These are phyloP conservation scores for Talaromyces wortmannii DNA, from an alignment of 495 filamentous ascomycete species.

Conservation along the genomic window DNA sequence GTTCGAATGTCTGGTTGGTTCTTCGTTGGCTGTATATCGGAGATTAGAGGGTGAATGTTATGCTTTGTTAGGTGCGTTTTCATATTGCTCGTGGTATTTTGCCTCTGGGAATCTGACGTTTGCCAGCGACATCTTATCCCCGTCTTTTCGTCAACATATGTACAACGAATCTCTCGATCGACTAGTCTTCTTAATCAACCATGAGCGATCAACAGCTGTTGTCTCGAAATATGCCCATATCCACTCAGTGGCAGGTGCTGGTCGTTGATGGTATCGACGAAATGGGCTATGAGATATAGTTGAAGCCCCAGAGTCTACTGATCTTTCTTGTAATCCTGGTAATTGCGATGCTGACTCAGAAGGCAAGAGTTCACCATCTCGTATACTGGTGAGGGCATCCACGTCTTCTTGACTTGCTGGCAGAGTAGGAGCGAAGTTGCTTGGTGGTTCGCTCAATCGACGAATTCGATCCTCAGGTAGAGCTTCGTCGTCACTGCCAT, in stretches of 20 bases:
- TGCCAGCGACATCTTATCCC: neutral
- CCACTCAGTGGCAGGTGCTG: neutral
- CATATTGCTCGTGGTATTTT: conserved; percentile 1
- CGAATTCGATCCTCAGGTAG: conserved; percentile 17
- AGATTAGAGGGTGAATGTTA: neutral
- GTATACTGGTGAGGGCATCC: neutral
- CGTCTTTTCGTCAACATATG: conserved; percentile 1
- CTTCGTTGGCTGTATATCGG: neutral
- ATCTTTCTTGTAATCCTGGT: neutral
- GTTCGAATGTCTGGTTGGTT: neutral
- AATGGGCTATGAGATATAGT: neutral
- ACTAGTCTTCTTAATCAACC: neutral
- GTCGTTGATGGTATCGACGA: neutral
- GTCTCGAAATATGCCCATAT: neutral
- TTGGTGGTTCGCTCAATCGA: too few relatives aligned
- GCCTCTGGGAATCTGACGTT: neutral
- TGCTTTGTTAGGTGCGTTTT: neutral
- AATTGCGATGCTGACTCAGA: neutral
- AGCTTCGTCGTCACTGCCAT: conserved; percentile 32
- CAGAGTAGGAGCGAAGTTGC: too few relatives aligned
- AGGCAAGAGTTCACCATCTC: neutral
- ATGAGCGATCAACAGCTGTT: neutral
- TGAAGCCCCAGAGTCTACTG: neutral
- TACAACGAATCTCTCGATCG: conserved; percentile 2
- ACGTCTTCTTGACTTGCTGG: neutral